Conservation (phyloP, 176 grass and related monocot genomes). For the Stipa capillata region DNA sequence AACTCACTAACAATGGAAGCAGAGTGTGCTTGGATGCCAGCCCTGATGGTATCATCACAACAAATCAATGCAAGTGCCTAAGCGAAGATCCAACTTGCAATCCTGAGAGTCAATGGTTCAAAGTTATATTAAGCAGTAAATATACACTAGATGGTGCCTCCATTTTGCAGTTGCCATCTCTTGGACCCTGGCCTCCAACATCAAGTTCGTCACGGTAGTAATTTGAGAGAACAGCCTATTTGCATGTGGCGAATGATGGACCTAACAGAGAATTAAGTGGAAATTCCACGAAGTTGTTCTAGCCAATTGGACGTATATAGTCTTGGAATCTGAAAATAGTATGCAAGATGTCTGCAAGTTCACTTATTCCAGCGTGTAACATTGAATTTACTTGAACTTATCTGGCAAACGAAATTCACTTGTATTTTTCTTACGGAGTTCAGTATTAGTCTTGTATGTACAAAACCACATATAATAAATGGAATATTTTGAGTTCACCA, state of each 20-base stretch:
- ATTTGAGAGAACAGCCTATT: not conserved
- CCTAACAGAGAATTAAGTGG: not conserved
- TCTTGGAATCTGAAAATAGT: not conserved
- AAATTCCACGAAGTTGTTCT: not conserved
- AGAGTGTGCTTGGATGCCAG: constrained; percentile 60
- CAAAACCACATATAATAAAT: not conserved
- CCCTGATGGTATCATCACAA: constrained; percentile 40
- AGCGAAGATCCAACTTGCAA: constrained; percentile 42
- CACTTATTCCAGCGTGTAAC: not conserved
- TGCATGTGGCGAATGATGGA: not conserved
- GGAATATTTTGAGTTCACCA: too few species aligned
- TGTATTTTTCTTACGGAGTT: not conserved
- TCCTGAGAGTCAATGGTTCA: constrained; percentile 92
- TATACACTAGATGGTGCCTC: constrained; percentile 15
- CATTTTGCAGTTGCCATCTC: constrained; percentile 44
- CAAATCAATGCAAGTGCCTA: constrained; percentile 71
- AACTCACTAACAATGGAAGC: constrained; percentile 44
- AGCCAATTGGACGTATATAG: not conserved
- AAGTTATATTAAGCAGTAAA: constrained; percentile 60
- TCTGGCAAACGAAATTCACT: not conserved
- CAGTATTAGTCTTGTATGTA: not conserved
- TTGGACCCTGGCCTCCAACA: constrained; percentile 10
- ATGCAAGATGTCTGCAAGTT: not conserved
- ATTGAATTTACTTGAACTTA: not conserved
- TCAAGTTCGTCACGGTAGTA: not conserved